Conservation (phyloP, 2,329 filamentous ascomycete genomes). For the Nemania bipapillata region DNA sequence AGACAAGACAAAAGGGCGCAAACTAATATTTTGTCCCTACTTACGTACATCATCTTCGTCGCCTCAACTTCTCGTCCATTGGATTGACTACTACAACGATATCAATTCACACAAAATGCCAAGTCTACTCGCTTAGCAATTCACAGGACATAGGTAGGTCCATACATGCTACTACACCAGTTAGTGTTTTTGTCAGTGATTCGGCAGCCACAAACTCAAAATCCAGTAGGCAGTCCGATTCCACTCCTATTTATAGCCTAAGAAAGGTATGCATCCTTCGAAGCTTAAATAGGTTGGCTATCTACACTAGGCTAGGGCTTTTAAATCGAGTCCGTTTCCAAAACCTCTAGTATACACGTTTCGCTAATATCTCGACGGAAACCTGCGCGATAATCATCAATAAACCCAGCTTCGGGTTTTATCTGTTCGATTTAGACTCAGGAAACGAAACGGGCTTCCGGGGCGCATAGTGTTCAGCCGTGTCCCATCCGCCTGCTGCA, state of each 20-base stretch:
- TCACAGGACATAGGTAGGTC: too few species aligned
- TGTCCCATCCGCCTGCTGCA: neutral
- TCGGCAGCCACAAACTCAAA: neutral
- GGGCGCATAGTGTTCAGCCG: neutral
- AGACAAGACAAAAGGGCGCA: constrained; percentile 19
- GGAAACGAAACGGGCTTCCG: neutral
- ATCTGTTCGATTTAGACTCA: neutral
- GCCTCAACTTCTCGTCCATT: neutral
- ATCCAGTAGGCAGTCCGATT: neutral
- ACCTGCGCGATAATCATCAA: neutral
- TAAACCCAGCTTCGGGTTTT: neutral
- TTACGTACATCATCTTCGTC: too few species aligned
- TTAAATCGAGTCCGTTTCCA: neutral
- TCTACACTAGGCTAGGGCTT: neutral
- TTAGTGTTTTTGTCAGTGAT: too few species aligned
- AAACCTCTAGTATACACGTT: neutral
- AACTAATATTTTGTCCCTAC: neutral
- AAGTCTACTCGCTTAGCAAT: too few species aligned
- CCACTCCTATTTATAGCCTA: neutral
- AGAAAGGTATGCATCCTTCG: neutral
- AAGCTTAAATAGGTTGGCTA: neutral
- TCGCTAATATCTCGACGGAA: neutral
- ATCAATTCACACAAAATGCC: neutral
- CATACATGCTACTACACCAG: too few species aligned
- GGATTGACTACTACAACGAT: neutral